Percentiles rank a stretch among this genome's conserved stretches.
These are phyloP conservation scores for Sporisorium iseilematis-ciliati DNA, from an alignment of 1,284 basidiomycete species.

Conservation along the genomic window DNA sequence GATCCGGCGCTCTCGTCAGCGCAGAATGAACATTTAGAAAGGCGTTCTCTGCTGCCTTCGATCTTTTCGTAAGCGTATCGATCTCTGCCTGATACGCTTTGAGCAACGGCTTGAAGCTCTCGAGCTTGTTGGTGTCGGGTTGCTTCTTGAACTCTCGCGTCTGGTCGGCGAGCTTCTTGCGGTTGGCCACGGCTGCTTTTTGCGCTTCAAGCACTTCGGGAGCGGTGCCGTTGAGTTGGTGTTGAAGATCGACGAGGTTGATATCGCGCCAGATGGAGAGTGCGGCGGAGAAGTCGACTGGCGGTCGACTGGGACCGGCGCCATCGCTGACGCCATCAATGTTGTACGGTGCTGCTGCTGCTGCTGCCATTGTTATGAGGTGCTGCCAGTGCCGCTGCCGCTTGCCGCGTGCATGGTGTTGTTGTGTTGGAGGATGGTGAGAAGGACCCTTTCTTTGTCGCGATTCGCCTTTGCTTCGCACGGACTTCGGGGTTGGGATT, in stretches of 20 bases:
- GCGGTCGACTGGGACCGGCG: constrained; percentile 25
- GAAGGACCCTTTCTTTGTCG: constrained; percentile 1
- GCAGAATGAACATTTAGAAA: constrained; percentile 79
- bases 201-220: constrained; percentile 52
- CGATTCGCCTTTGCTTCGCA: too few species aligned
- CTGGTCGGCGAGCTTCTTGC: constrained; percentile 65
- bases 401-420: constrained; percentile 8
- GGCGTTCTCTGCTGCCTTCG: constrained; percentile 89
- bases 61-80: constrained; percentile 90
- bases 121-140: constrained; percentile 53
- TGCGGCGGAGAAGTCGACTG: constrained; percentile 53
- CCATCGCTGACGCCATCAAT: constrained; percentile 23
- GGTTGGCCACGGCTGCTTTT: constrained; percentile 55
- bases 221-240: constrained; percentile 40
- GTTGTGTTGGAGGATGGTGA: neutral
- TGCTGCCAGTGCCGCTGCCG: too few species aligned
- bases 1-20: constrained; percentile 92
- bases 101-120: constrained; percentile 62
- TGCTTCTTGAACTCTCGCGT: constrained; percentile 66
- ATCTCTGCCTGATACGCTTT: constrained; percentile 89
- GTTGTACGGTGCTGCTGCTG: constrained; percentile 19
- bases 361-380: neutral
- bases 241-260: constrained; percentile 45
- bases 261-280: constrained; percentile 58
- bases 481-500: too few species aligned